A percentile compares a stretch with the other conserved stretches of the same genome.
These are phyloP conservation scores for Phyllosticta citriasiana DNA, from an alignment of 2,329 filamentous ascomycete species.

Conservation along the genomic window DNA sequence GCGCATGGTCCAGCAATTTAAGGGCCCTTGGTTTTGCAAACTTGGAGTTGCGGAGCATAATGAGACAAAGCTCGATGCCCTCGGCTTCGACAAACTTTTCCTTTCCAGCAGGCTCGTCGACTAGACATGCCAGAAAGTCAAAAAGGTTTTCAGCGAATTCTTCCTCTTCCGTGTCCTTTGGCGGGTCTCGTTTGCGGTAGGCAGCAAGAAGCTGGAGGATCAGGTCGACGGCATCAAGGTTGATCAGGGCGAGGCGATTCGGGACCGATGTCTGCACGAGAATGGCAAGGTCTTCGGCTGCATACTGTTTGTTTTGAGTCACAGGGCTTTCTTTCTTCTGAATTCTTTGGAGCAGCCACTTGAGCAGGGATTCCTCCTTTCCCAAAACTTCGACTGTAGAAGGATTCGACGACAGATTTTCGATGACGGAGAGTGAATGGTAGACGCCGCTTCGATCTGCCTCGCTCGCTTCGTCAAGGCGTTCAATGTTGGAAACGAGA, in stretches of 20 bases:
- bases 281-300: constrained; percentile 84
- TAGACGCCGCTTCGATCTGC: constrained; percentile 80
- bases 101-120: constrained; percentile 67
- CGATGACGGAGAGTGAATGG: constrained; percentile 67
- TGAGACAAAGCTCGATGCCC: constrained; percentile 79
- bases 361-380: constrained; percentile 54
- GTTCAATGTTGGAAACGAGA: constrained; percentile 64
- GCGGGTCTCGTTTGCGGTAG: constrained; percentile 79
- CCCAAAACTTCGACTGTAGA: constrained; percentile 63
- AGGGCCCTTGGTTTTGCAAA: constrained; percentile 70
- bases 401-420: constrained; percentile 70
- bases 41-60: constrained; percentile 86
- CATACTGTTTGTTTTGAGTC: constrained; percentile 89
- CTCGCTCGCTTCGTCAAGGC: constrained; percentile 64
- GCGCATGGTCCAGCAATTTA: constrained; percentile 74
- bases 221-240: constrained; percentile 61
- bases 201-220: constrained; percentile 74
- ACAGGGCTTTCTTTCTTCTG: constrained; percentile 58
- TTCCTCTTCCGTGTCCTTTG: constrained; percentile 78
- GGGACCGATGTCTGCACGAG: constrained; percentile 64
- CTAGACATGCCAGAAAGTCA: constrained; percentile 71
- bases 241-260: constrained; percentile 54
- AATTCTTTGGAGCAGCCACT: constrained; percentile 70
- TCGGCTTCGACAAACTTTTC: constrained; percentile 77
- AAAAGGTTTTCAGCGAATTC: constrained; percentile 95